These are phyloP conservation scores for Caulochytrium protostelioides DNA, from an alignment of 371 early-diverging fungal genomes.

Conservation along the genomic window DNA sequence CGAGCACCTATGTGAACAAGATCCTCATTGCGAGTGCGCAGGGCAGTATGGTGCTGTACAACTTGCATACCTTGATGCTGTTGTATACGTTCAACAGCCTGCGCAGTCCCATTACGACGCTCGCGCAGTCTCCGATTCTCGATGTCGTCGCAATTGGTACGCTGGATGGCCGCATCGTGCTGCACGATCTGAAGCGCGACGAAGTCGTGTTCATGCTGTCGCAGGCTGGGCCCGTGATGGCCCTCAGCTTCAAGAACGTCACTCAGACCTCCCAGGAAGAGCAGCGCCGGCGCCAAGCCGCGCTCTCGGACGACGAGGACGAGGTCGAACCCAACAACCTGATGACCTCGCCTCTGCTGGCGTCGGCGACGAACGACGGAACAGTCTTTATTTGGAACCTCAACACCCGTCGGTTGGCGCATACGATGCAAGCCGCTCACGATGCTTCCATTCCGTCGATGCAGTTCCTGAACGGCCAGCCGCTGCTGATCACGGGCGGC, in stretches of 20 bases:
- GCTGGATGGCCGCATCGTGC: conserved; percentile 58
- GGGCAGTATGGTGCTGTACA: conserved; percentile 81
- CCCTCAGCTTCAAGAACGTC: conserved; percentile 57
- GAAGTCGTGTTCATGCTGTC: conserved; percentile 44
- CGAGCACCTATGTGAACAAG: conserved; percentile 90
- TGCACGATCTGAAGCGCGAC: conserved; percentile 62
- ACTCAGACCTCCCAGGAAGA: no score
- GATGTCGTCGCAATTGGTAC: conserved; percentile 81
- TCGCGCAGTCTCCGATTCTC: conserved; percentile 69
- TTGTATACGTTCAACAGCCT: not conserved
- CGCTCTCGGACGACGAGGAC: no score
- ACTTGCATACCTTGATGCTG: conserved; percentile 38
- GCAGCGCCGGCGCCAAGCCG: no score
- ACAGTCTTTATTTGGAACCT: conserved; percentile 90
- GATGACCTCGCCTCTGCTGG: no score
- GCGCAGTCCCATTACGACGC: conserved; percentile 38
- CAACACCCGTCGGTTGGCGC: conserved; percentile 42
- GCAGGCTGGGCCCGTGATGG: conserved; percentile 71
- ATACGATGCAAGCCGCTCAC: conserved; percentile 60
- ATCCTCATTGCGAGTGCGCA: conserved; percentile 62
- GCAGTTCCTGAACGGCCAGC: conserved; percentile 58
- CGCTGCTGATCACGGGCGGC: conserved; percentile 66
- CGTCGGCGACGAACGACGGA: no score
- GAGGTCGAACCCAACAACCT: no score
- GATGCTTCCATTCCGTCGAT: conserved; percentile 45